Evolutionary conservation across 2,329 filamentous ascomycete species (phyloP), one percentile per base, ranked within the genome.

Genomic region (Xylaria sp.): DNA sequence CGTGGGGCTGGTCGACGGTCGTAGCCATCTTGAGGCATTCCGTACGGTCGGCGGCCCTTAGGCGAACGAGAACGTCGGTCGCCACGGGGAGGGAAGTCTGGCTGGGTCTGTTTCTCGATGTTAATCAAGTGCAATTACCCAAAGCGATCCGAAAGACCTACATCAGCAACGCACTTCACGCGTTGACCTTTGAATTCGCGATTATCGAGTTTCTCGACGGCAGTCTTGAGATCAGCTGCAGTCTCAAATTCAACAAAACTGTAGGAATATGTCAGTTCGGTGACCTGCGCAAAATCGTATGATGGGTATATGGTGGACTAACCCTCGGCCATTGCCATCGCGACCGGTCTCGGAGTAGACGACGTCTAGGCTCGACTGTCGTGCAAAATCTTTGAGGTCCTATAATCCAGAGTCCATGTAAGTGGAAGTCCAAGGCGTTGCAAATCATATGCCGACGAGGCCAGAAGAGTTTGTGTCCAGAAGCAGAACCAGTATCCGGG

Each of bases 321-420:
- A 96, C 92, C 93, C 93, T 84, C 90, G 91, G 67, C 92, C 91
- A 74, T 95, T 91, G 67, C 89, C 89, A 74, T 96, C 92, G 71
- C 93, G 92, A 70, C 88, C 89, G 62, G 95, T 95, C 79, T 99
- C 94, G 66, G 92, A 97, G 76, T 96, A 99, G 71, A 99, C 94
- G 67, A 99, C 94, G 75, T 97, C 94, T 76, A 96, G 85, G 76
- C 92, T 92, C 76, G 93, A 95, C 76, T 95, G 91, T 74, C 94
- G 92, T 64, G 94, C 94, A 78, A 99, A 99, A 76, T 99, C 94
- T 90, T 99, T 99, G 57, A 99, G 87, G 78, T 99, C 94, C 94
- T 99, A 92, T 79, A 46, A 87, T 80, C 83, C 83, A 86, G 82
- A 83, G 78, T 84, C 83, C 84, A 83, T 83, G 89, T 94, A 90